Base-by-base conservation (phyloP, 345 rosid species). In the Brassica carinata region DNA sequence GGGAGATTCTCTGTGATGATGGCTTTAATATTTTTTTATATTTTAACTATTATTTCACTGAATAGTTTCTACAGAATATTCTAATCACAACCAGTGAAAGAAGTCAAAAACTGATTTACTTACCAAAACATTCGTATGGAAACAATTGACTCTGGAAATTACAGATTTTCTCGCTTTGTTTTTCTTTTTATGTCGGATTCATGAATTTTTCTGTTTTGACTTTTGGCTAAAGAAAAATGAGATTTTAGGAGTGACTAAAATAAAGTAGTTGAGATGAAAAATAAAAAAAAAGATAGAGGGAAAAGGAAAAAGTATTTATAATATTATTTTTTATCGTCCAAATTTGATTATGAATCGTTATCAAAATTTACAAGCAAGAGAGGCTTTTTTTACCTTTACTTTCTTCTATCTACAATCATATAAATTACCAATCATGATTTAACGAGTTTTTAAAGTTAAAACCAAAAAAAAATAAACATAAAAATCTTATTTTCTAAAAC, bases 1-100 rank as follows among this genome's bases (percentile, higher is more conserved):
- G 51, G 29, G 53, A 27, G 53, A 67, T 67, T 18, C 51, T 66
- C 70, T 66, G 59, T 71, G 67, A 70, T 64, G 57, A 45, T 77
- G 27, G 15, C 33, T 74, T 36, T 17, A 15, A 31, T 7, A 1
- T n/a, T 6, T 30, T 15, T 29, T 64, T 64, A 0, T 65, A 45
- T 33, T 33, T 66, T 18, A 7, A 7, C 13, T 17, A 33, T 15
- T 33, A 8, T 8, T 17, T 36, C 70, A 9, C 6, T 36, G 51
- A 67, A 33, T 34, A 33, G 6, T 57, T 33, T 11, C 1, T 7
- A 66, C 6, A 15, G 61, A 74, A 74, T 74, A 74, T 74, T 74
- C 70, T 45, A 11, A 67, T 36, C 48, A 40, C 71, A 43, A 15
- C 11, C 15, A 45, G 31, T 10, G 48, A 63, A 43, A n/a, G n/a